Conservation (phyloP, 164 flowering plant genomes). For the Echeveria elegans region DNA sequence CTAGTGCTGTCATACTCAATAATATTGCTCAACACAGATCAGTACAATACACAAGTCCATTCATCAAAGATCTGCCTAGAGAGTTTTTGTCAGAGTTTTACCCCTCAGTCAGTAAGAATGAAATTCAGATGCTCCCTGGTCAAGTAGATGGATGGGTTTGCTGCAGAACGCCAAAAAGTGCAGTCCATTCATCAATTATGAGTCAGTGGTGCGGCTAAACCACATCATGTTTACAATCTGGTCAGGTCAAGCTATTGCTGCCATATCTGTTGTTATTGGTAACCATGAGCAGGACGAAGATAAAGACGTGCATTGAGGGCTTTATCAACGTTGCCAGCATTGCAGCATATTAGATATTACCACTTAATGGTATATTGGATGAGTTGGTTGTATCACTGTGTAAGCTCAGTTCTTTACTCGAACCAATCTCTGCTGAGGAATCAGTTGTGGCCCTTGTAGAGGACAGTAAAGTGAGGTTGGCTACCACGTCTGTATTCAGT, state of each 20-base stretch:
- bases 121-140: constrained; percentile 29
- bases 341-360: constrained; percentile 22
- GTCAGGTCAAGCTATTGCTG: constrained; percentile 34
- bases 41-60: constrained; percentile 65
- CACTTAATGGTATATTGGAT: constrained; percentile 23
- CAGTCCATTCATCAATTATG: constrained; percentile 20
- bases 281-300: constrained; percentile 23
- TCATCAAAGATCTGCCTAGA: constrained; percentile 52
- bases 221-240: constrained; percentile 26
- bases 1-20: constrained; percentile 50
- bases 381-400: constrained; percentile 34
- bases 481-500: constrained; percentile 30
- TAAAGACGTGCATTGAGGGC: constrained; percentile 29
- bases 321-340: constrained; percentile 26
- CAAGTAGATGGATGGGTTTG: constrained; percentile 30
- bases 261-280: constrained; percentile 33
- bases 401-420: constrained; percentile 24
- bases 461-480: constrained; percentile 27
- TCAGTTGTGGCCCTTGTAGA: constrained; percentile 20
- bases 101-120: constrained; percentile 29
- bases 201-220: constrained; percentile 20
- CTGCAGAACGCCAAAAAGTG: constrained; percentile 23
- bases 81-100: constrained; percentile 21
- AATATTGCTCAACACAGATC: constrained; percentile 68
- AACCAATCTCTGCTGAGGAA: constrained; percentile 20